phyloP scores from a whole-genome alignment of 176 grass and related monocot species.

The Eremochloa ophiuroides region DNA sequence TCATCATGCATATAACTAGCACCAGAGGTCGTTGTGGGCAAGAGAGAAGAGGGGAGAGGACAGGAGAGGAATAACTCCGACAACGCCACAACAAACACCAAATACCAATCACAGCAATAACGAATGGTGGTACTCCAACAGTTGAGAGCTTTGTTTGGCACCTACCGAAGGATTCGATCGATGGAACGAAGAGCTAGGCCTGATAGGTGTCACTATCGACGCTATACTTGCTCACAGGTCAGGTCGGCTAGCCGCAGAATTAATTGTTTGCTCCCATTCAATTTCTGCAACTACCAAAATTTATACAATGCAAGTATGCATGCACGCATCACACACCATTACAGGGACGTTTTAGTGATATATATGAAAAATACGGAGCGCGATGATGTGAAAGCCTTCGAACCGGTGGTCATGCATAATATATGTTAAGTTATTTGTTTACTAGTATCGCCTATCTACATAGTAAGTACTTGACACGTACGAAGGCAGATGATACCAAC shows the following conservation, averaged over 20 bases:
- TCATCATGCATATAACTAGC: background rate
- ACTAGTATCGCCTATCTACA: background rate
- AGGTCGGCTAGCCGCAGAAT: background rate
- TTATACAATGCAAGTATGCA: background rate
- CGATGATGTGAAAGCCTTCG: background rate
- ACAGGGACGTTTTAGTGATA: background rate
- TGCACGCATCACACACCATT: background rate
- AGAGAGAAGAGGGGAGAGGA: background rate
- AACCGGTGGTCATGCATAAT: background rate
- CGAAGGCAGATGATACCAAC: background rate
- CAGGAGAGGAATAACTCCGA: background rate
- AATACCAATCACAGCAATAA: constrained; percentile 22
- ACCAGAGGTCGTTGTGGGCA: background rate
- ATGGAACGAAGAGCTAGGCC: background rate
- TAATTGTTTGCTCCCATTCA: background rate
- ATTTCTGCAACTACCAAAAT: background rate
- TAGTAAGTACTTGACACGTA: background rate
- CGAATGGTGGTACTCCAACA: background rate
- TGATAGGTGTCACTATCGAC: background rate
- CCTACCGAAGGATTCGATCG: background rate
- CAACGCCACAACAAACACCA: constrained; percentile 33
- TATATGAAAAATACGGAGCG: background rate
- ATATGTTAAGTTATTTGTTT: background rate
- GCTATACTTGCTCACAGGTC: background rate
- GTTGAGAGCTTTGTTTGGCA: constrained; percentile 9